phyloP scores from a whole-genome alignment of 805 yeast species.

The Teunomyces pallodes region DNA sequence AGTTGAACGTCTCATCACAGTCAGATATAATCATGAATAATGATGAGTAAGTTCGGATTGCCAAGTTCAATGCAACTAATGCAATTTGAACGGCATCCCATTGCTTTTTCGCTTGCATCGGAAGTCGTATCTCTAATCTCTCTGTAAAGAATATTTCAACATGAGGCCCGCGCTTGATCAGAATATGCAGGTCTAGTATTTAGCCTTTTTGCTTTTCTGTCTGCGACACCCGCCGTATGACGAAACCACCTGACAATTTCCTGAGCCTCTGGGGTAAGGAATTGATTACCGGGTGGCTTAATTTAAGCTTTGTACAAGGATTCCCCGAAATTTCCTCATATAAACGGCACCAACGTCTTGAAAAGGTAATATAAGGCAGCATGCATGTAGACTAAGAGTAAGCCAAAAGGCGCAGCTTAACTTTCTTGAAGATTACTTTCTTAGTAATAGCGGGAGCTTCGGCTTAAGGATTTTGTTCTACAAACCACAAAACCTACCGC shows the following conservation, averaged over 20 bases:
- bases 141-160: background rate
- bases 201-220: too few relatives aligned
- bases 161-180: background rate
- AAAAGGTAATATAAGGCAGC: too few relatives aligned
- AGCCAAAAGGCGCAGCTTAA: too few relatives aligned
- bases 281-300: background rate
- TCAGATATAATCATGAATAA: constrained; percentile 73
- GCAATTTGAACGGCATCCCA: background rate
- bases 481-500: background rate
- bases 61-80: constrained; percentile 13
- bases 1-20: constrained; percentile 90
- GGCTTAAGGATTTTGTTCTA: background rate
- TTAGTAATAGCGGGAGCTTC: background rate
- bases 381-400: too few relatives aligned
- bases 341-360: too few relatives aligned
- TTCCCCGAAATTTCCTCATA: too few relatives aligned
- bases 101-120: background rate
- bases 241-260: too few relatives aligned
- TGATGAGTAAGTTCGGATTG: constrained; percentile 37
- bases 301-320: background rate
- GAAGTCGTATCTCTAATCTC: background rate
- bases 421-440: too few relatives aligned
- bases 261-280: background rate
- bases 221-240: too few relatives aligned
- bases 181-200: background rate